Evolutionary conservation across 2,329 filamentous ascomycete genomes (phyloP).

Genomic region (Xylaria sp.): DNA sequence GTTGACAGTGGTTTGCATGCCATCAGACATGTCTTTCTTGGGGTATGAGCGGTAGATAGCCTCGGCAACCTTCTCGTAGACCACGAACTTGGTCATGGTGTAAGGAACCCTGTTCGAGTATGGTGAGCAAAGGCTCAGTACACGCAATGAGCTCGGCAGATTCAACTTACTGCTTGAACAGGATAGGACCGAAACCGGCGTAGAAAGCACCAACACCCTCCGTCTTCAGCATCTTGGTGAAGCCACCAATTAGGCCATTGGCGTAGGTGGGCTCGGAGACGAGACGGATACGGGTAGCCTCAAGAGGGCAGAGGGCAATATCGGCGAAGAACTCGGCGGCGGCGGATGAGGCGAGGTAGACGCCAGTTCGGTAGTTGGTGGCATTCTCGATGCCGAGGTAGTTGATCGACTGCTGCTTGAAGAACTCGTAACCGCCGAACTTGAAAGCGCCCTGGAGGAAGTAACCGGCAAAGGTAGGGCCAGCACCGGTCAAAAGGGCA

Average conservation of each 20-base stretch:
- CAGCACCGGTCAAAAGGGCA: conserved; percentile 77
- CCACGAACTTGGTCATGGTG: conserved; percentile 85
- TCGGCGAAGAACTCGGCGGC: conserved; percentile 67
- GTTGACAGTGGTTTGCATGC: conserved; percentile 76
- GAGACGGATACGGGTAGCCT: conserved; percentile 82
- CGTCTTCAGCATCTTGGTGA: conserved; percentile 74
- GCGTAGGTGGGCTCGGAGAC: conserved; percentile 79
- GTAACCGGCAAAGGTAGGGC: conserved; percentile 79
- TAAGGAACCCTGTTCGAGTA: conserved; percentile 70
- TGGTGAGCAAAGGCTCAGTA: conserved; percentile 10
- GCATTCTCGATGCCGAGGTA: conserved; percentile 72
- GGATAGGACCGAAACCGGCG: conserved; percentile 78
- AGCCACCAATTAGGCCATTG: conserved; percentile 73
- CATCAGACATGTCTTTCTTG: conserved; percentile 70
- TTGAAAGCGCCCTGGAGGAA: conserved; percentile 85
- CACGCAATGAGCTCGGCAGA: not conserved
- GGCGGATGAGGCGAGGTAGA: conserved; percentile 71
- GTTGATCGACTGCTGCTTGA: conserved; percentile 83
- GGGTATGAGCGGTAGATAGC: conserved; percentile 69
- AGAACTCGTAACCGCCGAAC: conserved; percentile 84
- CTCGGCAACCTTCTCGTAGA: conserved; percentile 81
- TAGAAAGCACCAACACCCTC: conserved; percentile 80
- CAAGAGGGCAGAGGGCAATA: conserved; percentile 78
- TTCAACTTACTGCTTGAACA: conserved; percentile 72
- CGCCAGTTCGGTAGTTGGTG: conserved; percentile 72